These are phyloP conservation scores for Xylaria flabelliformis DNA, from an alignment of 495 filamentous ascomycete species.

Conservation along the genomic window DNA sequence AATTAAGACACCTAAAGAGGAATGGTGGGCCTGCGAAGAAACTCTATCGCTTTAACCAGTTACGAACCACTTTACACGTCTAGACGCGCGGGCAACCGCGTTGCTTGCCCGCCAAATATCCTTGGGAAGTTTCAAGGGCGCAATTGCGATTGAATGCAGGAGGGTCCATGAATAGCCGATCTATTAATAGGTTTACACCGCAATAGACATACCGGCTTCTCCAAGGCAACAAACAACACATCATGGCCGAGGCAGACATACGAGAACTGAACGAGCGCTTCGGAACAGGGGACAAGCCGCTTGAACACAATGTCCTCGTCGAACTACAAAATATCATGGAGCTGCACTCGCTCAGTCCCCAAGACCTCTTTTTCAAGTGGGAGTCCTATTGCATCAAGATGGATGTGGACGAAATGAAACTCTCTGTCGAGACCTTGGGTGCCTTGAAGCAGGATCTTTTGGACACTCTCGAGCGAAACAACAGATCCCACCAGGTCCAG, in stretches of 20 bases:
- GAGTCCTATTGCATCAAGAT: constrained; percentile 96
- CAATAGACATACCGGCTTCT: background rate
- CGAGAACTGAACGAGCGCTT: constrained; percentile 75
- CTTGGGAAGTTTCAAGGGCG: background rate
- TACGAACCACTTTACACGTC: constrained; percentile 39
- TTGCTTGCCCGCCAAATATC: background rate
- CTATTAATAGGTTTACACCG: background rate
- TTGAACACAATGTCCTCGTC: constrained; percentile 73
- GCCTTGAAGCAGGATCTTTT: constrained; percentile 87
- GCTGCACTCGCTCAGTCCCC: constrained; percentile 72
- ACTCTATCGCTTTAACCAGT: constrained; percentile 21
- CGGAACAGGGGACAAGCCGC: constrained; percentile 53
- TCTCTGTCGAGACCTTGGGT: constrained; percentile 70
- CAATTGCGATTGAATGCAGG: constrained; percentile 1
- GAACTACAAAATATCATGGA: constrained; percentile 86
- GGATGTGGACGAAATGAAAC: constrained; percentile 71
- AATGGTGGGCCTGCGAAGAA: background rate
- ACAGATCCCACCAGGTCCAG: constrained; percentile 56
- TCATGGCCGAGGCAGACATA: constrained; percentile 58
- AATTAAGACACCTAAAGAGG: background rate
- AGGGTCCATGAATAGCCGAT: background rate
- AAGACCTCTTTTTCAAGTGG: constrained; percentile 97
- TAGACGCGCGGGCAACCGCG: constrained; percentile 30
- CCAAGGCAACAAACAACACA: constrained; percentile 22
- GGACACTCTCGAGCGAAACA: constrained; percentile 75